A percentile compares a stretch with the other conserved stretches of the same genome.
Conservation (phyloP, 2,329 filamentous ascomycete species). For the Pseudocercospora cruenta region DNA sequence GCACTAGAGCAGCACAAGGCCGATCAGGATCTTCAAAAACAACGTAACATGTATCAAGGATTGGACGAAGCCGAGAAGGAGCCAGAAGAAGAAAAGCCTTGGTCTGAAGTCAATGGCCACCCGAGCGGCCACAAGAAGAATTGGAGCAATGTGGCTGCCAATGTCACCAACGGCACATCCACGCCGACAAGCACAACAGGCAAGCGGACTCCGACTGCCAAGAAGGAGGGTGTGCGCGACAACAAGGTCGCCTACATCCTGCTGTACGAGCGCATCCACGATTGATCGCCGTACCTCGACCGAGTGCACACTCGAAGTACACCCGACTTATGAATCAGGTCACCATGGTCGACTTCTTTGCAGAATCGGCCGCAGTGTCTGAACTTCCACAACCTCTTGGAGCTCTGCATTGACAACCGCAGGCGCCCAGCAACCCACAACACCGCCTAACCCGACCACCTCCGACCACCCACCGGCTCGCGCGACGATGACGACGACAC, state of each 20-base stretch:
- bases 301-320: background rate
- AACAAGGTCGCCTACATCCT: constrained; percentile 97
- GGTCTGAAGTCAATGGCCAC: constrained; percentile 81
- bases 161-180: constrained; percentile 58
- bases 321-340: background rate
- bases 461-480: background rate
- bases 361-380: too few relatives aligned
- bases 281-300: background rate
- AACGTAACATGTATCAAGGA: constrained; percentile 73
- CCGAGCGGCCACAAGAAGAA: constrained; percentile 50
- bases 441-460: background rate
- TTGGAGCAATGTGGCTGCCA: constrained; percentile 61
- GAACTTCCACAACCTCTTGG: too few relatives aligned
- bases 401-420: too few relatives aligned
- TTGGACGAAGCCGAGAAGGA: constrained; percentile 67
- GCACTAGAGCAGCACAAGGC: constrained; percentile 70
- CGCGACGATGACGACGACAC: constrained; percentile 16
- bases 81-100: constrained; percentile 67
- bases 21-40: constrained; percentile 44
- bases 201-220: constrained; percentile 58
- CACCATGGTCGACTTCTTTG: background rate
- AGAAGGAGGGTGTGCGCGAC: constrained; percentile 66
- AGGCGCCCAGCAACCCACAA: background rate
- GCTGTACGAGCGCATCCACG: constrained; percentile 71
- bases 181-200: constrained; percentile 55